phyloP scores from a whole-genome alignment of 768 basidiomycete species.

The Suillus tomentosus region DNA sequence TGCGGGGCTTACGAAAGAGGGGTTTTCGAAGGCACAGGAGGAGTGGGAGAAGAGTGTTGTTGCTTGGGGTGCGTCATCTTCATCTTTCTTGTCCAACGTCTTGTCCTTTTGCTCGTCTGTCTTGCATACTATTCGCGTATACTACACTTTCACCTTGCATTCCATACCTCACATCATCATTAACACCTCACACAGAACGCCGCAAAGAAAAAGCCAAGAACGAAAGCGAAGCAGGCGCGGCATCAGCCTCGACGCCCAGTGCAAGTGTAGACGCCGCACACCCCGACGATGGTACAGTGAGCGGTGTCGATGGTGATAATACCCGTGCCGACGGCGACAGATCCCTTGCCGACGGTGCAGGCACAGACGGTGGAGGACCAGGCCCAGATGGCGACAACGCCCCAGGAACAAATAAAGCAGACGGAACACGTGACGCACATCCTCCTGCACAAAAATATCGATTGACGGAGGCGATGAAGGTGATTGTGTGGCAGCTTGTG shows the following conservation, averaged over 20 bases:
- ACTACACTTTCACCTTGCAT: neutral
- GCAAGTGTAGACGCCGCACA: slow-evolving; percentile 21
- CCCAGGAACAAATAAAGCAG: slow-evolving; percentile 25
- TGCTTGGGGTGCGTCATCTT: slow-evolving; percentile 60
- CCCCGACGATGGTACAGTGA: slow-evolving; percentile 31
- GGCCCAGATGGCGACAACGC: slow-evolving; percentile 17
- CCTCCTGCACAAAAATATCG: slow-evolving; percentile 78
- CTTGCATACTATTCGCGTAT: neutral
- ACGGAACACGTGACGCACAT: slow-evolving; percentile 44
- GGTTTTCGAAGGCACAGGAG: slow-evolving; percentile 68
- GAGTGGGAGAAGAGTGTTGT: slow-evolving; percentile 74
- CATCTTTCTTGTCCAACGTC: neutral
- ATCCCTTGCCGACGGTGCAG: neutral
- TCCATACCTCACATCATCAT: neutral
- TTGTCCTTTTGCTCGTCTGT: neutral
- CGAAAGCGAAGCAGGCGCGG: slow-evolving; percentile 34
- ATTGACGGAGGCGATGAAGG: slow-evolving; percentile 81
- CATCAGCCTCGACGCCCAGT: slow-evolving; percentile 28
- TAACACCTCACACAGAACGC: slow-evolving; percentile 37
- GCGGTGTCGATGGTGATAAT: neutral
- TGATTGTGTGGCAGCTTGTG: slow-evolving; percentile 77
- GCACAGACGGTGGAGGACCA: neutral
- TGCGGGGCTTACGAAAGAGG: slow-evolving; percentile 57
- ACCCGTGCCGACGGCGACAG: neutral
- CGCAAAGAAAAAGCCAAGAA: slow-evolving; percentile 57